These are phyloP conservation scores for Fimicolochytrium jonesii DNA, from an alignment of 192 early-diverging fungal species.

Conservation along the genomic window DNA sequence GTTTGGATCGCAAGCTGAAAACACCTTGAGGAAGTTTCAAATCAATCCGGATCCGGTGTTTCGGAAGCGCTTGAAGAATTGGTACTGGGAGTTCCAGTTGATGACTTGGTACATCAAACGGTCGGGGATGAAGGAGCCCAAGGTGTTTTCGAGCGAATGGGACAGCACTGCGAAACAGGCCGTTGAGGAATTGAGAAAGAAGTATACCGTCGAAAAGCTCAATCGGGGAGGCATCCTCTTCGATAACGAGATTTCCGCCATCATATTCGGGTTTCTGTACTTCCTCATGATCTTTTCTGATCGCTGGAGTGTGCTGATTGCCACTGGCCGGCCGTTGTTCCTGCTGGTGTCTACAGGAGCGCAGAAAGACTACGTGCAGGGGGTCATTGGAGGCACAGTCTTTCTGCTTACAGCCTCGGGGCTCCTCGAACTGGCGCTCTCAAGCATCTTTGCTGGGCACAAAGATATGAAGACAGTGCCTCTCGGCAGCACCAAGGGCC, in stretches of 20 bases:
- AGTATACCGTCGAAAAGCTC: conserved; percentile 43
- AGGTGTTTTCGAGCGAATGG: conserved; percentile 40
- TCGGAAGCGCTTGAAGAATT: conserved; percentile 27
- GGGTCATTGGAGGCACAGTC: conserved; percentile 32
- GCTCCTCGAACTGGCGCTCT: conserved; percentile 35
- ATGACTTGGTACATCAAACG: conserved; percentile 43
- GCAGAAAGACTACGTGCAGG: conserved; percentile 22
- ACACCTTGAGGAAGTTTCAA: conserved; percentile 13
- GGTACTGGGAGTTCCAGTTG: conserved; percentile 33
- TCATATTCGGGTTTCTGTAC: conserved; percentile 39
- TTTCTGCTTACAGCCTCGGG: conserved; percentile 40
- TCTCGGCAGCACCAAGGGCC: conserved; percentile 8
- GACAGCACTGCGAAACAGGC: conserved; percentile 36
- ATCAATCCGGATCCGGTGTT: conserved; percentile 18
- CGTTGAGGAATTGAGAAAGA: conserved; percentile 37
- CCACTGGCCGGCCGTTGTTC: conserved; percentile 29
- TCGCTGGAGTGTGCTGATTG: conserved; percentile 37
- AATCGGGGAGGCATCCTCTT: conserved; percentile 46
- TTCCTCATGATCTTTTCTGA: conserved; percentile 43
- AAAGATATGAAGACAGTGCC: conserved; percentile 15
- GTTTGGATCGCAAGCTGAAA: conserved; percentile 13
- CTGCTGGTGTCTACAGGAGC: conserved; percentile 10
- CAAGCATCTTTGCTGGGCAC: conserved; percentile 17
- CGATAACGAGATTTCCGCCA: conserved; percentile 37
- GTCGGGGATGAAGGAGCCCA: conserved; percentile 22